phyloP scores from a whole-genome alignment of 192 early-diverging fungal species.

The Spinellus fusiger region DNA sequence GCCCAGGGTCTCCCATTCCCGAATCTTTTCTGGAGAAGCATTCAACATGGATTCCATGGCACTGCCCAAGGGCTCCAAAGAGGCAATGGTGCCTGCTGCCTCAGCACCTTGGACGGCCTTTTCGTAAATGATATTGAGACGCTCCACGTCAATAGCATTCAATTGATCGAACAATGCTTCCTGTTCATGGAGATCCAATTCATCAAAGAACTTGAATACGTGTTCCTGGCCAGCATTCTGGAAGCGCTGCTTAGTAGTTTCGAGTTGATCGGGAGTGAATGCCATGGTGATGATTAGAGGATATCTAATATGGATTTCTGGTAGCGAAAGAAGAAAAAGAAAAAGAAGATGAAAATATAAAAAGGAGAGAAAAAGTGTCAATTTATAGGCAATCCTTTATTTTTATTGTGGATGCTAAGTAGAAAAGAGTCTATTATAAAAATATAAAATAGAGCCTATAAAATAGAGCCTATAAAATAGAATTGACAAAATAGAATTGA shows the following conservation, averaged over 20 bases:
- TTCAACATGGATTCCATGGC: slow-evolving; percentile 58
- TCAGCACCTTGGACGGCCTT: slow-evolving; percentile 46
- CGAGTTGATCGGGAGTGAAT: slow-evolving; percentile 1
- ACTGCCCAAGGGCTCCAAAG: slow-evolving; percentile 53
- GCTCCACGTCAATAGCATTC: slow-evolving; percentile 60
- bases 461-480: no score
- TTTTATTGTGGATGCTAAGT: no score
- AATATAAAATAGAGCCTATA: no score
- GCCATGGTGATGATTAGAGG: slow-evolving; percentile 5
- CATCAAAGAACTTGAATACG: slow-evolving; percentile 74
- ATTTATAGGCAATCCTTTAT: no score
- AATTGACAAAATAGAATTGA: no score
- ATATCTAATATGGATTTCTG: not conserved
- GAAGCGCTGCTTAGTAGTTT: slow-evolving; percentile 33
- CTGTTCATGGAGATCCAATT: slow-evolving; percentile 51
- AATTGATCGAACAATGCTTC: slow-evolving; percentile 59
- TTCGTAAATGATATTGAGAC: slow-evolving; percentile 65
- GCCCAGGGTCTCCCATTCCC: slow-evolving; percentile 61
- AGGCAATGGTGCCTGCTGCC: slow-evolving; percentile 20
- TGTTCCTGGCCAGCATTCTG: slow-evolving; percentile 72
- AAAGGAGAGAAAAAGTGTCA: no score
- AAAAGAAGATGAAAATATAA: no score
- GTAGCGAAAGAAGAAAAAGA: not conserved
- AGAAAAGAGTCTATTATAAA: no score
- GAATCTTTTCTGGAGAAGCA: slow-evolving; percentile 39